Evolutionary conservation across 441 rosid genomes (phyloP).

Genomic region (California macrophylla): DNA sequence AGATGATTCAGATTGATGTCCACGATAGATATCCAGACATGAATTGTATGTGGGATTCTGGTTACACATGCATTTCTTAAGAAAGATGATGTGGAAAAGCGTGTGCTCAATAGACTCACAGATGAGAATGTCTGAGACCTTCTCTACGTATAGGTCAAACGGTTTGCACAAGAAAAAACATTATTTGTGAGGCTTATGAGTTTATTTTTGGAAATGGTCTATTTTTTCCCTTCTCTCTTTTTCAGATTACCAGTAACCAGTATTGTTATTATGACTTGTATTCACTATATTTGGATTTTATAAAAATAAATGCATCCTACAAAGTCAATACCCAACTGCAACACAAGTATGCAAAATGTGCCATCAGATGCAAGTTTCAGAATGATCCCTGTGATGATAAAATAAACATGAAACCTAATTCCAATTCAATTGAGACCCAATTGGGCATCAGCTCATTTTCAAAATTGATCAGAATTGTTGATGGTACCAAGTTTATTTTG

Average conservation of each 20-base stretch:
- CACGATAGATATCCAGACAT: slow-evolving; percentile 39
- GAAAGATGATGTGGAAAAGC: slow-evolving; percentile 61
- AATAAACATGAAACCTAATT: neutral
- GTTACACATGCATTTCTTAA: slow-evolving; percentile 39
- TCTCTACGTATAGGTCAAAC: slow-evolving; percentile 1
- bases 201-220: neutral
- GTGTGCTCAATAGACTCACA: slow-evolving; percentile 42
- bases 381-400: no score
- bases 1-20: slow-evolving; percentile 56
- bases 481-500: neutral
- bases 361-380: neutral
- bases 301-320: neutral
- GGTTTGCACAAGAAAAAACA: neutral
- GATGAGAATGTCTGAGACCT: slow-evolving; percentile 55
- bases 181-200: neutral
- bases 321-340: neutral
- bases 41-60: slow-evolving; percentile 81
- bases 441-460: neutral
- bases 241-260: neutral
- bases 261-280: neutral
- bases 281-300: no score
- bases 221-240: neutral
- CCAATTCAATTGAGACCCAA: neutral
- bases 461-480: neutral
- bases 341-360: neutral